Conservation (phyloP, 1,139 yeast species). For the Yamadazyma triangularis region DNA sequence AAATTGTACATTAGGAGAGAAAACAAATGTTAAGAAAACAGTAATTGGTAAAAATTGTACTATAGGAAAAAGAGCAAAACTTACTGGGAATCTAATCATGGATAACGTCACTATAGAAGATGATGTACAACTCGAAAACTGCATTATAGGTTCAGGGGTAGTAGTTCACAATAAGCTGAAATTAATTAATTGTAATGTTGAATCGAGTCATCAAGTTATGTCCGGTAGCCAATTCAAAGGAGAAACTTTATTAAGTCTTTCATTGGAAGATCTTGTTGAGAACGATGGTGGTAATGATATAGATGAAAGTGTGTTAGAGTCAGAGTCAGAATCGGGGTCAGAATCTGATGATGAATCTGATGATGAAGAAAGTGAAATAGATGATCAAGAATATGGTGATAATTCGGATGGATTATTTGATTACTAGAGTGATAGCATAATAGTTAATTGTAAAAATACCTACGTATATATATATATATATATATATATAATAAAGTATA, state of each 20-base stretch:
- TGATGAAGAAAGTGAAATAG: constrained; percentile 25
- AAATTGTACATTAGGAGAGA: constrained; percentile 59
- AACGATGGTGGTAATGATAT: not conserved
- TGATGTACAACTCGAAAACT: constrained; percentile 83
- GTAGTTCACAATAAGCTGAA: constrained; percentile 55
- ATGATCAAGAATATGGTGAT: constrained; percentile 44
- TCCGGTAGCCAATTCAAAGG: constrained; percentile 69
- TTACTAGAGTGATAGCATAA: constrained; percentile 17
- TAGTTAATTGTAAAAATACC: not conserved
- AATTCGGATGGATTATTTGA: constrained; percentile 46
- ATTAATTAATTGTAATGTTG: constrained; percentile 78
- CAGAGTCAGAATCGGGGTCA: too few species aligned
- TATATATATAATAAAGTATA: too few species aligned
- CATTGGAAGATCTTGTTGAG: constrained; percentile 48
- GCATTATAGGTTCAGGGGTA: constrained; percentile 73
- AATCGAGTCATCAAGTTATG: constrained; percentile 67
- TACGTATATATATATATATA: not conserved
- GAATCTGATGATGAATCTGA: constrained; percentile 21
- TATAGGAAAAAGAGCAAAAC: constrained; percentile 81
- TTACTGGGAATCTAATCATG: constrained; percentile 80
- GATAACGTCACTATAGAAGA: constrained; percentile 73
- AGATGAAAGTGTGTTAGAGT: constrained; percentile 20
- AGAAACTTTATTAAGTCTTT: constrained; percentile 69
- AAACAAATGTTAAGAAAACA: constrained; percentile 76
- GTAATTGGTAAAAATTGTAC: constrained; percentile 74